Evolutionary conservation across 2,329 filamentous ascomycete species (phyloP), one percentile per base, ranked within the genome.

Genomic region (Aspergillus hiratsukae): DNA sequence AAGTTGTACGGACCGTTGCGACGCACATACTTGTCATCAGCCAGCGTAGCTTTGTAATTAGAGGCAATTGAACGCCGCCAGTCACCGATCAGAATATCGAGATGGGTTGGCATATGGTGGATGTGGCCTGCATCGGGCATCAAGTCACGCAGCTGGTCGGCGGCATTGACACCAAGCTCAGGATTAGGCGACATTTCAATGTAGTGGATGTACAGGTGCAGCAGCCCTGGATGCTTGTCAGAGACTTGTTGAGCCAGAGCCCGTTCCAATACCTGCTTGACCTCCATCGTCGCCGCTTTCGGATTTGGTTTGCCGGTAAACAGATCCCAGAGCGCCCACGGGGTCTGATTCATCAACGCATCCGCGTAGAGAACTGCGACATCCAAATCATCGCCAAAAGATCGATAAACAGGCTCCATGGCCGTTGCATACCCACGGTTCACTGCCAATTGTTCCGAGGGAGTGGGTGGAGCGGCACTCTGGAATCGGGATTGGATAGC

Each of bases 181-280:
- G 87, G 87, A 0, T 74, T 79, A 0, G 77, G 74, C 0, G 87
- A 90, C 87, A 90, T 90, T 66, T 91, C 88, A 77, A 89, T 87
- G 5, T 88, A 80, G 62, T 90, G 87, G 37, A 90, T 87, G 69
- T 91, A 90, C 21, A 91, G 73, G 68, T 91, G 88, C 2, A 90
- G 76, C 0, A 91, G 71, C 0, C 88, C 88, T 0, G 88, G 85
- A 65, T 93, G 88, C 2, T 73, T 61, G 9, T 77, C 65, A 1
- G 78, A 81, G 10, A 75, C 77, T 1, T 78, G 69, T 3, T 78
- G 74, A 1, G 71, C 65, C 19, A 91, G 71, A 0, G 83, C 84
- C 2, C 67, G 70, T 27, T 89, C 86, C 1, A 89, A 75, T 0
- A 87, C 75, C 0, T 58, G 59, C 63, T 85, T 84, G 0, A 77